A percentile compares a stretch with the other conserved stretches of the same genome.
phyloP scores from a whole-genome alignment of 1,139 yeast species.

The Waltiozyma sp. region DNA sequence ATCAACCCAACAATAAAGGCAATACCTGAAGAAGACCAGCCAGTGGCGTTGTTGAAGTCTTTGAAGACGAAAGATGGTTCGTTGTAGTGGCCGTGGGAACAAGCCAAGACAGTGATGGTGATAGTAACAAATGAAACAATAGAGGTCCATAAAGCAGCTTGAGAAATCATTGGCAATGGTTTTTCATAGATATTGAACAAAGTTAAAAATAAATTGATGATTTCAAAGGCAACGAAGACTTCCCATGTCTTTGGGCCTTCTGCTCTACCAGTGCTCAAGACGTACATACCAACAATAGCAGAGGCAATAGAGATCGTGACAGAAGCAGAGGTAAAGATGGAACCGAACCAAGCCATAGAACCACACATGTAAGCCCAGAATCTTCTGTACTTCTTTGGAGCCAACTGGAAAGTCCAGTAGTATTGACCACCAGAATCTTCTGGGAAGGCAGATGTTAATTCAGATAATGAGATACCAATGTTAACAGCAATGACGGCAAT shows the following conservation, averaged over 20 bases:
- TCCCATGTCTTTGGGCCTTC: conserved; percentile 44
- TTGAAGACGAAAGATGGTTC: conserved; percentile 50
- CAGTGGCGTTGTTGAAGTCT: conserved; percentile 51
- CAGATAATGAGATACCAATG: conserved; percentile 43
- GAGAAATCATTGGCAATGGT: conserved; percentile 42
- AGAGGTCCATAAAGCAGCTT: conserved; percentile 43
- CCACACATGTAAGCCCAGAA: conserved; percentile 49
- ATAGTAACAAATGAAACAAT: conserved; percentile 42
- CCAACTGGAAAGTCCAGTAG: conserved; percentile 49
- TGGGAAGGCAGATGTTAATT: conserved; percentile 46
- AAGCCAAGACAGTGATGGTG: conserved; percentile 44
- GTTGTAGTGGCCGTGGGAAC: conserved; percentile 45
- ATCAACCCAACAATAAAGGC: conserved; percentile 58
- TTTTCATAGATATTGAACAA: conserved; percentile 48
- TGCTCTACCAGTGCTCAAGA: conserved; percentile 29
- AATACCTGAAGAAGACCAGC: conserved; percentile 49
- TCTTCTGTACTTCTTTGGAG: conserved; percentile 37
- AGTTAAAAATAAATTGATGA: conserved; percentile 31
- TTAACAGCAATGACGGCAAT: conserved; percentile 41
- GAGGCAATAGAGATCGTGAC: conserved; percentile 44
- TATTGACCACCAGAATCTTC: conserved; percentile 57
- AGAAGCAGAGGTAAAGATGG: conserved; percentile 48
- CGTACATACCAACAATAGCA: conserved; percentile 46
- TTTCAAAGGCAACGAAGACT: conserved; percentile 42
- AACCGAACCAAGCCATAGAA: conserved; percentile 49